These are phyloP conservation scores for Elongisporangium prolatum DNA, from an alignment of 352 stramenopile species.

Conservation along the genomic window DNA sequence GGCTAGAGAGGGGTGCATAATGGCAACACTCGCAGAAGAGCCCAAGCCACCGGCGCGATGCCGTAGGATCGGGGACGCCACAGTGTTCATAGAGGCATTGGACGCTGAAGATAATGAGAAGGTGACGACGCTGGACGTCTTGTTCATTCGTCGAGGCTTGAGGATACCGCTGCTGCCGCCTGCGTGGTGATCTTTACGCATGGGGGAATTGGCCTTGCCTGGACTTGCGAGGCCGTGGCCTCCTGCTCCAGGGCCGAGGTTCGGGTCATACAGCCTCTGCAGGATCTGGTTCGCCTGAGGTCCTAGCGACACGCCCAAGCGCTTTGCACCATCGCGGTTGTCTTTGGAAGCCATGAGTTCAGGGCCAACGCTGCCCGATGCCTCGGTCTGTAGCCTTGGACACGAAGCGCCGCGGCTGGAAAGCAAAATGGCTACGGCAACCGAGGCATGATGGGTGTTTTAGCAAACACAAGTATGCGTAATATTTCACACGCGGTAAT, in stretches of 20 bases:
- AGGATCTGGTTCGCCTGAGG: conserved; percentile 57
- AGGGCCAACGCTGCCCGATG: not conserved
- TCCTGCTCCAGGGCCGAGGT: conserved; percentile 29
- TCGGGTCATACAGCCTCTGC: conserved; percentile 62
- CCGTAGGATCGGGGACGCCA: not conserved
- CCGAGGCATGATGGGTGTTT: not conserved
- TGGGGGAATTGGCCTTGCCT: not conserved
- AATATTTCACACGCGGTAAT: not conserved
- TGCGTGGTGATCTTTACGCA: not conserved
- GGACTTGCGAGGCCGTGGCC: not conserved
- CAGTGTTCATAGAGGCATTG: not conserved
- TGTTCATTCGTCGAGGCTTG: conserved; percentile 50
- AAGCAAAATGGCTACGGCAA: not conserved
- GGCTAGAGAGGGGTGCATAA: conserved; percentile 52
- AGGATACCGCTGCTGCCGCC: conserved; percentile 12
- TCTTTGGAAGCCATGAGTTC: not conserved
- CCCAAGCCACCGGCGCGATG: conserved; percentile 3
- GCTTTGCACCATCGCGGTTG: conserved; percentile 52
- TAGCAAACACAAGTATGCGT: not conserved
- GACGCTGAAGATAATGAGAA: conserved; percentile 11
- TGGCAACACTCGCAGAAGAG: conserved; percentile 29
- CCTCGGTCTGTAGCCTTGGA: not conserved
- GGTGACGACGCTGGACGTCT: conserved; percentile 33
- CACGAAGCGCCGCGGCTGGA: not conserved
- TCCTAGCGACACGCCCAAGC: conserved; percentile 36